Base-by-base conservation (phyloP, 177 flowering plant genomes). In the Vitis hybrid region DNA sequence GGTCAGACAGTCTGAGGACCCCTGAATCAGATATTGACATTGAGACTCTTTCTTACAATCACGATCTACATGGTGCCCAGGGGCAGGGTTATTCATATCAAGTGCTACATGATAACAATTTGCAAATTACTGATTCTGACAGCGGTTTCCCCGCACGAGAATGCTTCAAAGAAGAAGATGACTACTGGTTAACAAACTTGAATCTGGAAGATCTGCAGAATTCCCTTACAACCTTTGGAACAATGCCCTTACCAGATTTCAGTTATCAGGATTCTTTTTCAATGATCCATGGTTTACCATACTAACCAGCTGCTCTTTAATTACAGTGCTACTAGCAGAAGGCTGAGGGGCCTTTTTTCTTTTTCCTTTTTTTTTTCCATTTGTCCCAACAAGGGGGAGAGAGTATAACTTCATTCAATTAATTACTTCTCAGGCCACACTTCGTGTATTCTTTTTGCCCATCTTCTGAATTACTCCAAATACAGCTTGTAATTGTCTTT, bases 161-260 rank as follows among this genome's bases (percentile, higher is more conserved):
- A 13, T 14, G 8, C 15, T 54, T 56, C 58, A 69, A 72, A 49
- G 70, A 65, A 63, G 76, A 72, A 18, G 68, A 26, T 65, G 74
- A 68, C 54, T 34, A 34, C 6, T 76, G 79, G 75, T 72, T 76
- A 69, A 59, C 8, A 59, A 64, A 61, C 22, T 66, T 76, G 64
- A 69, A 72, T 49, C 57, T 72, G 18, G 79, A 72, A 13, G 76
- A 72, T 59, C 64, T 72, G 67, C 72, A 68, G 16, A 68, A 54
- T 13, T 72, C 73, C 9, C 48, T 61, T 10, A 61, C 67, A 16
- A 66, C 6, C 15, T 56, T 63, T 54, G 73, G 66, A 48, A 59
- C 45, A 22, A 64, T 16, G 20, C 77, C 61, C 22, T 22, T 59
- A 26, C 45, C 62, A n/a, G 77, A 74, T 59, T 14, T 52, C 11